A percentile compares a stretch with the other conserved stretches of the same genome.
Evolutionary conservation across 2,329 filamentous ascomycete genomes (phyloP).

Genomic region (Aspergillus amoenus): DNA sequence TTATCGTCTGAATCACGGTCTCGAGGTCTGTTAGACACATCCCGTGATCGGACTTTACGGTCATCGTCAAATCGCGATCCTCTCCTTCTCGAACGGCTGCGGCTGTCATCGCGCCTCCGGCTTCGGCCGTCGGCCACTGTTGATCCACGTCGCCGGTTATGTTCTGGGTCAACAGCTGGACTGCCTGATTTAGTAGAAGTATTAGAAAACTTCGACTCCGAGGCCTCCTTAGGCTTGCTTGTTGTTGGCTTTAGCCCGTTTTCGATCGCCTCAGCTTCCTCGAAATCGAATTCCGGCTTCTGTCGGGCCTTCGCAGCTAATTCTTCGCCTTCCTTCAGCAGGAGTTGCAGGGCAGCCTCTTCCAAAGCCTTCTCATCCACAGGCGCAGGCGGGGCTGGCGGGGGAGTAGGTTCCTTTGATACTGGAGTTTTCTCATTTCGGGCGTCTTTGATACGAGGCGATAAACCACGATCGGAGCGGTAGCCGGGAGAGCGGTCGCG

Average conservation of each 20-base stretch:
- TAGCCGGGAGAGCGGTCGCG: constrained; percentile 32
- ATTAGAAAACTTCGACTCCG: constrained; percentile 29
- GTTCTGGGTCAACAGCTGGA: constrained; percentile 28
- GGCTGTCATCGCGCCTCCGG: constrained; percentile 25
- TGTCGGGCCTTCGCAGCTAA: constrained; percentile 52
- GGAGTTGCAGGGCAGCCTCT: constrained; percentile 53
- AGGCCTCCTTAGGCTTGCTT: constrained; percentile 26
- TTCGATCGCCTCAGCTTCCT: constrained; percentile 45
- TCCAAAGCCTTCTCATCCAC: constrained; percentile 57
- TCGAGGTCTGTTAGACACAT: constrained; percentile 29
- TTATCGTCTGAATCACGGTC: constrained; percentile 37
- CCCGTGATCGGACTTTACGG: constrained; percentile 29
- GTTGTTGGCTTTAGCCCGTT: constrained; percentile 35
- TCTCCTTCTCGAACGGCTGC: constrained; percentile 31
- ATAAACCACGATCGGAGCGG: constrained; percentile 32
- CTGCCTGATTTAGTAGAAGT: constrained; percentile 30
- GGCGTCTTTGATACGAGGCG: constrained; percentile 30
- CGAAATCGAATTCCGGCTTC: constrained; percentile 53
- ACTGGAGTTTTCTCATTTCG: constrained; percentile 32
- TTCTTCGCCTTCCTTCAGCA: constrained; percentile 56
- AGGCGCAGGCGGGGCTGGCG: constrained; percentile 26
- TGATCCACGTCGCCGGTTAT: constrained; percentile 26
- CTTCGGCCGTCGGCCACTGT: constrained; percentile 25
- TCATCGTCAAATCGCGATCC: constrained; percentile 31
- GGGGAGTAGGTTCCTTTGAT: constrained; percentile 35